These are phyloP conservation scores for Bryopsis sp. DNA, from an alignment of 139 green algal species.

Conservation along the genomic window DNA sequence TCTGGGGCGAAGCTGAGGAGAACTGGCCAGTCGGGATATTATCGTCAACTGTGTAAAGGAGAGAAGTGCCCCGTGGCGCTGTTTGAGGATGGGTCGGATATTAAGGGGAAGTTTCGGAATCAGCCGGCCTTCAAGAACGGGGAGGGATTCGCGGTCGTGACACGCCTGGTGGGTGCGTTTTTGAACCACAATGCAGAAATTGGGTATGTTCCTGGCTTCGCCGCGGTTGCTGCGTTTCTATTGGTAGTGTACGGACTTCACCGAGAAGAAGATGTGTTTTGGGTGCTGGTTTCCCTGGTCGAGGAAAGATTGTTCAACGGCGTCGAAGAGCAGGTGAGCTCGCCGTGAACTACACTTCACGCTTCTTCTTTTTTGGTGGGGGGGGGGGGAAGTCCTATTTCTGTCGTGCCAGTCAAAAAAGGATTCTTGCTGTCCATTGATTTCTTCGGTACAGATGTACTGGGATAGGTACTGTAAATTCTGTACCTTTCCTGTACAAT, in stretches of 20 bases:
- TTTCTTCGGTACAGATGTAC: too few relatives aligned
- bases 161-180: conserved; percentile 22
- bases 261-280: conserved; percentile 37
- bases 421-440: too few relatives aligned
- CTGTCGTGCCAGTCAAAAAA: too few relatives aligned
- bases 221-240: conserved; percentile 26
- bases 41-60: background rate
- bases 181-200: conserved; percentile 11
- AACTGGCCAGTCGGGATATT: background rate
- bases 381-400: too few relatives aligned
- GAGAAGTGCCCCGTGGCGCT: background rate
- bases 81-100: background rate
- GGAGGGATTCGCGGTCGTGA: conserved; percentile 15
- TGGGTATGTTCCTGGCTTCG: conserved; percentile 18
- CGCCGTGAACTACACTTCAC: too few relatives aligned
- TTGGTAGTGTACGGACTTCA: conserved; percentile 25
- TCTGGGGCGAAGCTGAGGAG: conserved; percentile 17
- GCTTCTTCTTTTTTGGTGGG: too few relatives aligned
- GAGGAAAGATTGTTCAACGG: conserved; percentile 20
- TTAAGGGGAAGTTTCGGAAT: background rate
- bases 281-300: conserved; percentile 29
- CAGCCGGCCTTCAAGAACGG: conserved; percentile 10
- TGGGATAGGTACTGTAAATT: background rate
- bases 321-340: conserved; percentile 9
- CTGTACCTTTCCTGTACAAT: too few relatives aligned